Conservation (phyloP, 2,329 filamentous ascomycete genomes). For the Xylaria sp. region DNA sequence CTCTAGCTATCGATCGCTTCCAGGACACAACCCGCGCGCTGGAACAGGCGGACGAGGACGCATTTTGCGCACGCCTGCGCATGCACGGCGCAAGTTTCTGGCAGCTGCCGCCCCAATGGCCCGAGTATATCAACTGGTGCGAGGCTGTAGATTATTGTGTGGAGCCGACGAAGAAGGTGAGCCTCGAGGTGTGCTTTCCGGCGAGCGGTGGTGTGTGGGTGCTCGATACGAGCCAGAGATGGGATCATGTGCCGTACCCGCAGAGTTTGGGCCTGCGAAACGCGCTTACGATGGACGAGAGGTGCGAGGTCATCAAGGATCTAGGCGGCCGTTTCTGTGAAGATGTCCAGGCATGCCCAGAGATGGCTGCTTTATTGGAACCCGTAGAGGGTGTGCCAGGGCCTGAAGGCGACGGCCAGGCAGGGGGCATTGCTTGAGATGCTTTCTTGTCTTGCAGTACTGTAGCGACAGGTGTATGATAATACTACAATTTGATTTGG, state of each 20-base stretch:
- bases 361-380: background rate
- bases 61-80: background rate
- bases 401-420: background rate
- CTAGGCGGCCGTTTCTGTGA: conserved; percentile 1
- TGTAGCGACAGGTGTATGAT: no score
- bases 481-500: no score
- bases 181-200: background rate
- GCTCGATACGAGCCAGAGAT: background rate
- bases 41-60: background rate
- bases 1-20: background rate
- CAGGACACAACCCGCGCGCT: background rate
- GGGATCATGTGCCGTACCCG: background rate
- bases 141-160: background rate
- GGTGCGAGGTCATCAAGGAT: background rate
- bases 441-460: background rate
- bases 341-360: background rate
- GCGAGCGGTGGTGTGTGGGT: background rate
- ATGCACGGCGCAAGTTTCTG: background rate
- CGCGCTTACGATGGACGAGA: background rate
- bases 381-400: background rate
- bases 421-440: background rate
- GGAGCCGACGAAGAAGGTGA: background rate
- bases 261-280: background rate
- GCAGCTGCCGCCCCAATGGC: background rate
- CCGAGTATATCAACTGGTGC: background rate